Evolutionary conservation across 2,329 filamentous ascomycete species (phyloP).

Genomic region (Boeremia exigua): DNA sequence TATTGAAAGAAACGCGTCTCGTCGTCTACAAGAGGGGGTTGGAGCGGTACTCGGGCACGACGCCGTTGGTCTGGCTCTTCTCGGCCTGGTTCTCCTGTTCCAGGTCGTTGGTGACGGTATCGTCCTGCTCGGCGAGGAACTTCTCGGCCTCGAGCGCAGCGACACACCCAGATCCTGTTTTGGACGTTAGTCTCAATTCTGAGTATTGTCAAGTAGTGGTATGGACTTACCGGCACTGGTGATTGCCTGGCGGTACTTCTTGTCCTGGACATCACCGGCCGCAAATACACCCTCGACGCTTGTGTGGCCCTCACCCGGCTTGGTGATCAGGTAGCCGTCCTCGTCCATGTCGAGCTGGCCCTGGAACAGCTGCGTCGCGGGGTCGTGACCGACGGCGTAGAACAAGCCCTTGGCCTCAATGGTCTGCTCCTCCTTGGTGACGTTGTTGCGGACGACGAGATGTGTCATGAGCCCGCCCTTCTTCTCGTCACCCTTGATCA

Average conservation of each 20-base stretch:
- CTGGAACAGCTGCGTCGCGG: constrained; percentile 89
- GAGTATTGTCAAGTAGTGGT: neutral
- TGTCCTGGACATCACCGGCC: constrained; percentile 97
- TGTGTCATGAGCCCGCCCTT: constrained; percentile 81
- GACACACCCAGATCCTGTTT: constrained; percentile 84
- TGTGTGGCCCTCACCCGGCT: constrained; percentile 86
- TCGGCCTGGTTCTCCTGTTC: constrained; percentile 58
- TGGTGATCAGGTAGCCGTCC: constrained; percentile 89
- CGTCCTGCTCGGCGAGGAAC: constrained; percentile 79
- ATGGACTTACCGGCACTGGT: constrained; percentile 83
- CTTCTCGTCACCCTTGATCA: constrained; percentile 84
- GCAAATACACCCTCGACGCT: constrained; percentile 93
- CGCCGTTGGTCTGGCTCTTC: constrained; percentile 59
- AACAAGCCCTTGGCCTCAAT: constrained; percentile 91
- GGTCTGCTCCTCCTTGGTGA: constrained; percentile 78
- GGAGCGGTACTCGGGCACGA: constrained; percentile 66
- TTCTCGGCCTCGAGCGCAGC: constrained; percentile 96
- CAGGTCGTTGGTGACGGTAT: constrained; percentile 55
- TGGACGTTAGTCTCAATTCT: constrained; percentile 22
- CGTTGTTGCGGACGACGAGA: constrained; percentile 80
- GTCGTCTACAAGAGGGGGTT: constrained; percentile 65
- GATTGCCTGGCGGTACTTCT: constrained; percentile 96
- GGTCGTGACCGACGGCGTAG: constrained; percentile 97
- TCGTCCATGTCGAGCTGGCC: constrained; percentile 85
- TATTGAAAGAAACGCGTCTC: constrained; percentile 9